These are phyloP conservation scores for Spathaspora arborariae DNA, from an alignment of 805 yeast species.

Conservation along the genomic window DNA sequence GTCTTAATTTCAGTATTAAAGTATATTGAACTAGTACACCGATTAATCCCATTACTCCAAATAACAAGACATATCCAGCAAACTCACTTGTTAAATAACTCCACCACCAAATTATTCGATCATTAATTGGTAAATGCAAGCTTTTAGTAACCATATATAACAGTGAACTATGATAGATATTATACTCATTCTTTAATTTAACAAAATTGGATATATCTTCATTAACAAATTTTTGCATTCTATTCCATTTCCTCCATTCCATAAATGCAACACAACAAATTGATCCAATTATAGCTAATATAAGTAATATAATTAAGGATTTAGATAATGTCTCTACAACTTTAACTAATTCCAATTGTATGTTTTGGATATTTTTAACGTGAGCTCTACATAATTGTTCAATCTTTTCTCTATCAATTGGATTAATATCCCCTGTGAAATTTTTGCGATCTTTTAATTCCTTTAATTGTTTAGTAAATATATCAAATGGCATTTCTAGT, in stretches of 20 bases:
- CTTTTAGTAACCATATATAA: conserved; percentile 8
- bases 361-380: conserved; percentile 23
- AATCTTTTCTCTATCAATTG: conserved; percentile 1
- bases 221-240: conserved; percentile 21
- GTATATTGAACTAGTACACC: conserved; percentile 52
- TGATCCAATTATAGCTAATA: conserved; percentile 32
- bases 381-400: conserved; percentile 4
- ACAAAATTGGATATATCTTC: conserved; percentile 34
- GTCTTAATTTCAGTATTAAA: conserved; percentile 27
- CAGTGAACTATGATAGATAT: conserved; percentile 12
- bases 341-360: conserved; percentile 28
- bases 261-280: conserved; percentile 41
- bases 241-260: conserved; percentile 40
- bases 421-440: conserved; percentile 3
- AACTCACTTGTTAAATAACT: conserved; percentile 51
- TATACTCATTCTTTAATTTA: conserved; percentile 6
- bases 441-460: conserved; percentile 10
- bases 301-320: conserved; percentile 30
- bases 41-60: conserved; percentile 57
- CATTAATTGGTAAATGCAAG: conserved; percentile 8
- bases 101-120: conserved; percentile 36
- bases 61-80: conserved; percentile 45
- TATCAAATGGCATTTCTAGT: conserved; percentile 58
- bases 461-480: conserved; percentile 38
- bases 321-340: conserved; percentile 33